Evolutionary conservation across 2,329 filamentous ascomycete species (phyloP), one percentile per base, ranked within the genome.

Genomic region (Metarhizium guizhouense): DNA sequence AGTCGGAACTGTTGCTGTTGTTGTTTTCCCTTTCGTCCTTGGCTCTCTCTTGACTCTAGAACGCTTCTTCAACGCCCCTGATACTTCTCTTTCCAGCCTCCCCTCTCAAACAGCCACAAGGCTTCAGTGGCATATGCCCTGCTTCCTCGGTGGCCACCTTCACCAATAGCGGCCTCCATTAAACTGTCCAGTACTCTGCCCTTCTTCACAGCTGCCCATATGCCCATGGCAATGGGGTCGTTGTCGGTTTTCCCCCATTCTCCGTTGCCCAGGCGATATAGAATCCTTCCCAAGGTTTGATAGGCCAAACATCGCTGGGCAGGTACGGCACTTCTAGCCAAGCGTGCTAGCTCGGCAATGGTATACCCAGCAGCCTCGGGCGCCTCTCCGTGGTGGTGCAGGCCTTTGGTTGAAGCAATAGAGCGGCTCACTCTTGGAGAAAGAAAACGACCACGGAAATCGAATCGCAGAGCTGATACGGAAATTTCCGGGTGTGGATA

Each of bases 331-430:
- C 89, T 95, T 38, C 93, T 81, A 4, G 90, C 85, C 2, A 96
- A 79, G 36, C 87, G 83, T 1, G 90, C 86, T 1, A 99, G 77
- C 70, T 99, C 94, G 0, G 85, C 83, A 34, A 99, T 82, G 0
- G 94, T 97, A 71, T 99, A 99, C 0, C 94, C 94, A 0, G 94
- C 94, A 1, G 92, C 90, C 70, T 95, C 90, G 16, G 94, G 94
- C 1, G 93, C 92, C 57, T 92, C 84, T 59, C 88, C 91, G 69
- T 99, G 94, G 70, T 99, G 93, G 70, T 99, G 94, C 14, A 99
- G 79, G 0, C 94, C 94, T 57, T 86, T 82, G 13, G 84, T 85
- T 1, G 83, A 83, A 5, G 93, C 88, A 30, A 97, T 84, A 2
- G 81, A 76, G 55, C 91, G 80, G 30, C 90, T 85, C 38, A 84